Base-by-base conservation (phyloP, 2,329 filamentous ascomycete genomes). In the Penicillium sp. region DNA sequence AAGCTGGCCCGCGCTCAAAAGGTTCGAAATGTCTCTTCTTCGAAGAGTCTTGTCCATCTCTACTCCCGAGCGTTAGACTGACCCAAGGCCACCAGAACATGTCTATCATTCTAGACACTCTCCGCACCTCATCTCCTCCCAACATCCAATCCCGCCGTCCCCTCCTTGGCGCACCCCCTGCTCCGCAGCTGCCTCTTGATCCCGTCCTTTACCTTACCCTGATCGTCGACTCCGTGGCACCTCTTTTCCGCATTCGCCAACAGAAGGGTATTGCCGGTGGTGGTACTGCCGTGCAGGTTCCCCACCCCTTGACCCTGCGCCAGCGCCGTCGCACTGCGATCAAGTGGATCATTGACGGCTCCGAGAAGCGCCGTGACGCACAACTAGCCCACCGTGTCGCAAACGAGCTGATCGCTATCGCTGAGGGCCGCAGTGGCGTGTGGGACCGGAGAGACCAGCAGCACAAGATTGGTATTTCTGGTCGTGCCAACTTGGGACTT, bases 161-260 rank as follows among this genome's bases (percentile, higher is more conserved):
- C 51, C 71, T 78, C 37, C 65, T 77, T 39, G 89, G 91, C 2
- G 90, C 90, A 52, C 91, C 92, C 1, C 90, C 92, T 1, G 81
- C 90, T 21, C 79, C 83, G 3, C 87, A 93, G 65, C 87, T 99
- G 9, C 92, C 94, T 2, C 85, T 96, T 28, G 90, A 97, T 74
- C 94, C 94, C 1, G 82, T 95, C 51, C 83, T 90, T 51, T 99
- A 97, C 78, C 87, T 99, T 44, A 91, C 89, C 11, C 82, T 95
- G 28, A 92, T 92, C 28, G 87, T 99, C 67, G 94, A 99, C 80
- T 95, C 91, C 9, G 88, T 99, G 21, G 91, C 92, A 1, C 94
- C 94, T 9, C 83, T 99, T 14, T 80, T 99, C 68, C 88, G 89
- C 62, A 87, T 99, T 68, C 85, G 87, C 51, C 83, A 83, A 57